Evolutionary conservation across 2,329 filamentous ascomycete species (phyloP).

Genomic region (Penicillium sp.): DNA sequence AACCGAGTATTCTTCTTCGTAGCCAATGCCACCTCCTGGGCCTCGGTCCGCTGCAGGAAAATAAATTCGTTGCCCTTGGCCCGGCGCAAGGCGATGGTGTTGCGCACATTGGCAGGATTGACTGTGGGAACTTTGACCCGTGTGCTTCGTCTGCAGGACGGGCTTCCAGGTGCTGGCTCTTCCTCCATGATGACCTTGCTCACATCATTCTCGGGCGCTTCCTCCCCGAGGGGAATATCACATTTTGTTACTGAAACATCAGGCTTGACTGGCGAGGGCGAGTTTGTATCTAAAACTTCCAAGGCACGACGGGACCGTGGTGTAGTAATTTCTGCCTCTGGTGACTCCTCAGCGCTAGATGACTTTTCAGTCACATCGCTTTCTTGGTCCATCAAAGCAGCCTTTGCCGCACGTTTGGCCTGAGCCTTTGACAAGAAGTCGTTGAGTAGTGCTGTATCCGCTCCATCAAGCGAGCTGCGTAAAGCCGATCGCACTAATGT

Average conservation of each 20-base stretch:
- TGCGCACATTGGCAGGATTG: conserved; percentile 31
- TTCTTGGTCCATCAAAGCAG: conserved; percentile 20
- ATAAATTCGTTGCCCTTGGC: conserved; percentile 48
- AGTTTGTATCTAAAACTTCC: conserved; percentile 40
- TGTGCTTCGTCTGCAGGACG: conserved; percentile 38
- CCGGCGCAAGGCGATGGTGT: conserved; percentile 44
- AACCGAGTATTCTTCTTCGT: conserved; percentile 46
- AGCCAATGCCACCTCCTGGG: conserved; percentile 42
- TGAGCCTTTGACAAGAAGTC: conserved; percentile 43
- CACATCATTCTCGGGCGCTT: conserved; percentile 10
- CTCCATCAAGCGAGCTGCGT: conserved; percentile 38
- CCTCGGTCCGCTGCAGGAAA: conserved; percentile 43
- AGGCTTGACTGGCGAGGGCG: conserved; percentile 37
- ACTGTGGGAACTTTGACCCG: conserved; percentile 30
- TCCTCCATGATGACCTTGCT: conserved; percentile 16
- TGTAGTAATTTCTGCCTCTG: conserved; percentile 26
- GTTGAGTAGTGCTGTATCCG: conserved; percentile 42
- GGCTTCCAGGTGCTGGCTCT: conserved; percentile 26
- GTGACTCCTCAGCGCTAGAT: conserved; percentile 15
- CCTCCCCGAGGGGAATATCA: conserved; percentile 9
- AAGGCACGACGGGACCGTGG: conserved; percentile 36
- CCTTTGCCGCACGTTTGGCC: conserved; percentile 42
- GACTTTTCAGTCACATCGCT: conserved; percentile 18
- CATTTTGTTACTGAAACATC: conserved; percentile 31
- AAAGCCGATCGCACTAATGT: conserved; percentile 39